phyloP scores from a whole-genome alignment of 1,284 basidiomycete genomes.

The Anthracocystis walkeri region DNA sequence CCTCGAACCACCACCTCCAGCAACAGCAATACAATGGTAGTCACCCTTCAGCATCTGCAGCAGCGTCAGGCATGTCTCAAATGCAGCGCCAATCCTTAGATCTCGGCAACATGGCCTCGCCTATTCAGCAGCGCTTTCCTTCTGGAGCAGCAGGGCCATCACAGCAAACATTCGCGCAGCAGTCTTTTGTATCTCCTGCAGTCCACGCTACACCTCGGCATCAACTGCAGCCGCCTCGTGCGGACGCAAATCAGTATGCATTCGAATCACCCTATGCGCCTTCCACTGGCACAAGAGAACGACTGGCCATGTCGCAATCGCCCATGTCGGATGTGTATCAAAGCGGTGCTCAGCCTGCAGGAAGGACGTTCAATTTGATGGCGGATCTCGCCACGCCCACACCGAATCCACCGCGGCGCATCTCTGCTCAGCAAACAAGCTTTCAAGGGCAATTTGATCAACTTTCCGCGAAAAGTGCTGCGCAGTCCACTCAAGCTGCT shows the following conservation, averaged over 20 bases:
- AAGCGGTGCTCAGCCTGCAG: constrained; percentile 21
- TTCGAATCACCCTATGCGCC: constrained; percentile 32
- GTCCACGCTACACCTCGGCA: constrained; percentile 18
- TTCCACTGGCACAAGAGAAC: constrained; percentile 26
- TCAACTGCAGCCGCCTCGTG: constrained; percentile 13
- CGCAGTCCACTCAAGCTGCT: not conserved
- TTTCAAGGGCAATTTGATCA: not conserved
- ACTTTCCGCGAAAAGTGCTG: not conserved
- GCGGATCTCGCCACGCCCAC: constrained; percentile 38
- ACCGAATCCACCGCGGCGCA: constrained; percentile 23
- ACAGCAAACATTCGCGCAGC: constrained; percentile 16
- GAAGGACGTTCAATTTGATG: constrained; percentile 42
- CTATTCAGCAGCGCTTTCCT: constrained; percentile 12
- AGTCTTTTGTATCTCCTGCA: constrained; percentile 8
- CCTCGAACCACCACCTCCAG: not conserved
- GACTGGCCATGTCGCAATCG: constrained; percentile 39
- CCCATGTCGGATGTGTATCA: constrained; percentile 38
- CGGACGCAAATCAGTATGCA: constrained; percentile 9
- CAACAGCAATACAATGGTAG: constrained; percentile 8
- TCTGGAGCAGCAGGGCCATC: constrained; percentile 10
- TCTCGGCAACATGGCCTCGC: constrained; percentile 1
- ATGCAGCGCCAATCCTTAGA: constrained; percentile 10
- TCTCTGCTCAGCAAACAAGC: constrained; percentile 19
- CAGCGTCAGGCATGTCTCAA: not conserved
- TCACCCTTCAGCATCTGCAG: not conserved